Base-by-base conservation (phyloP, 768 basidiomycete species). In the Rickenella mellea region DNA sequence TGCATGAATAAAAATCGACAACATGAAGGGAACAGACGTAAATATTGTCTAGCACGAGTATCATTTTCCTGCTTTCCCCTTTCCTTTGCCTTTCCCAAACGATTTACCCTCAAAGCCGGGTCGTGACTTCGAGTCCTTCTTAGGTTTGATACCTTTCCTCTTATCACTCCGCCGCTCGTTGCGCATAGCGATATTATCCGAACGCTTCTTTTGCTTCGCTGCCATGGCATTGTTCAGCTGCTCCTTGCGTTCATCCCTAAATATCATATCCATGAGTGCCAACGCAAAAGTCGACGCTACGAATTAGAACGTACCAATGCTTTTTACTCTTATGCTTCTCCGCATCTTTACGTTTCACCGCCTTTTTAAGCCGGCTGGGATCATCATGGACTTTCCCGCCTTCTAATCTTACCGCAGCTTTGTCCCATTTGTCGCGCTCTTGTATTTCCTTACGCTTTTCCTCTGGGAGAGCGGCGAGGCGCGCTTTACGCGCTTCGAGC, bases 321-420 rank as follows among this genome's bases (percentile, higher is more conserved):
- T 83, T 85, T 59, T 85, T 87, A 45, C 80, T 79, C 67, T 87
- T 92, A 19, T 46, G 53, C 58, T 97, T 97, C 51, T 80, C 80
- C 60, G 94, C 93, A 62, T 96, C 94, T 49, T 87, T 82, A 58
- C 87, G 69, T 69, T 96, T 98, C 6, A 76, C 79, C 30, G 91
- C 91, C 67, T 96, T 97, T 68, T 94, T 97, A 54, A 99, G 60
- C 33, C 82, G 67, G 1, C 51, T 57, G 56, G 90, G 89, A 51
- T 93, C 87, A 52, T 98, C 96, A 38, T 75, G 76, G 24, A 99
- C 80, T 62, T 97, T 99, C 37, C 82, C 81, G 2, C 96, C 96
- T 42, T 87, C 88, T 45, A 96, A 67, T 38, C 89, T 72, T 24
- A 88, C 80, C 55, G 82, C 78, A 0, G 93, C 91, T 63, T 93